Evolutionary conservation across 768 basidiomycete species (phyloP), one percentile per base, ranked within the genome.

Genomic region (Tulasnella sp.): DNA sequence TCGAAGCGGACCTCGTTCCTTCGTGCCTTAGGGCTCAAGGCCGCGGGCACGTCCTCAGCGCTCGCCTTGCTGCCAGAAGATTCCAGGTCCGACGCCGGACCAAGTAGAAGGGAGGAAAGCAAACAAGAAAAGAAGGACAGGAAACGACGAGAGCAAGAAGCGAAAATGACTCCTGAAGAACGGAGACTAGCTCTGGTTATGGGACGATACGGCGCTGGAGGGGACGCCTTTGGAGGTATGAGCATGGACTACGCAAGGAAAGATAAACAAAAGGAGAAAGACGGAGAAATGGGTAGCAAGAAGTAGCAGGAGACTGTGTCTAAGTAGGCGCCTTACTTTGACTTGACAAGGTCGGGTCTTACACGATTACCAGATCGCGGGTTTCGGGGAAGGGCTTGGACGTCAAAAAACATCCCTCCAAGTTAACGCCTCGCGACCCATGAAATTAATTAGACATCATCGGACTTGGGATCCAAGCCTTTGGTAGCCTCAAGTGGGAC

Each of bases 121-220:
- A 78, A 78, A 44, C 40, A n/a, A 58, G 48, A 72, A 28, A 64
- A 78, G 77, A 72, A 78, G 44, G 77, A 58, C 8, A 31, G 77
- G 16, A 78, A 72, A 24, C 77, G 58, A 9, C 22, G 31, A 44
- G 77, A 78, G n/a, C 34, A 78, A 78, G 54, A 64, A 24, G 77
- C 77, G 0, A 78, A 78, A 41, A 69, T 78, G 77, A 78, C 77
- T 37, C 77, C 77, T 42, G 77, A 78, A 41, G 77, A 78, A n/a
- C 40, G 31, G 37, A 78, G 58, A 58, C 77, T 78, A 16, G 77
- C 77, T 14, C 50, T 46, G 28, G 37, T 78, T 54, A 78, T 78
- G 77, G 40, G 60, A 40, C 58, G 40, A 37, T 78, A 78, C 42
- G 77, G 77, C 28, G 14, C 48, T 31, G 76, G 22, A 31, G 64